These are phyloP conservation scores for Chionographis japonica DNA, from an alignment of 106 monocot species.

Conservation along the genomic window DNA sequence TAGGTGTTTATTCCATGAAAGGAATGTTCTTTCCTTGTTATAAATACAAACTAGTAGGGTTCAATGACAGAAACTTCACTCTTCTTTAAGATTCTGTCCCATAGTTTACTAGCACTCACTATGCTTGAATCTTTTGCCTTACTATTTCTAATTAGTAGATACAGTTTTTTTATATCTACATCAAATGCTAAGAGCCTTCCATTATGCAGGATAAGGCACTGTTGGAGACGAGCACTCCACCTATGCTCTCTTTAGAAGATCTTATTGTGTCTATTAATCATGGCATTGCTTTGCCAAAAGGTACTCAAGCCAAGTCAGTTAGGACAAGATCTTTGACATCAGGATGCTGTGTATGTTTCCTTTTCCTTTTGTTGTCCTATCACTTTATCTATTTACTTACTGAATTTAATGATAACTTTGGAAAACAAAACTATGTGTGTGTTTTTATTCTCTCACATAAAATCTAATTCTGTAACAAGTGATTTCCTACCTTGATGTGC, in stretches of 20 bases:
- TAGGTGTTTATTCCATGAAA: too few species aligned
- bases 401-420: too few species aligned
- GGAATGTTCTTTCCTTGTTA: too few species aligned
- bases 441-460: too few species aligned
- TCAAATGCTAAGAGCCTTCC: background rate
- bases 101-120: too few species aligned
- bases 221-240: slow-evolving; percentile 1
- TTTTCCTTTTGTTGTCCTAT: background rate
- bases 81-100: too few species aligned
- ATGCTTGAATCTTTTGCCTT: too few species aligned
- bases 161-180: too few species aligned
- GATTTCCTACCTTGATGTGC: background rate
- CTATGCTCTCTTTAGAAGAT: slow-evolving; percentile 33
- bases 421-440: too few species aligned
- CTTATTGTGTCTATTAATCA: slow-evolving; percentile 18
- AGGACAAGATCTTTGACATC: slow-evolving; percentile 18
- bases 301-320: slow-evolving; percentile 14
- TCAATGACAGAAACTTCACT: too few species aligned
- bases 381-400: background rate
- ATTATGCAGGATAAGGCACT: slow-evolving; percentile 33
- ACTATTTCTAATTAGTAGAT: too few species aligned
- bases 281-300: slow-evolving; percentile 2
- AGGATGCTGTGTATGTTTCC: slow-evolving; percentile 42
- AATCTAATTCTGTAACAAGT: background rate
- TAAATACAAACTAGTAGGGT: too few species aligned